These are phyloP conservation scores for Tetracladium marchalianum DNA, from an alignment of 495 filamentous ascomycete genomes.

Conservation along the genomic window DNA sequence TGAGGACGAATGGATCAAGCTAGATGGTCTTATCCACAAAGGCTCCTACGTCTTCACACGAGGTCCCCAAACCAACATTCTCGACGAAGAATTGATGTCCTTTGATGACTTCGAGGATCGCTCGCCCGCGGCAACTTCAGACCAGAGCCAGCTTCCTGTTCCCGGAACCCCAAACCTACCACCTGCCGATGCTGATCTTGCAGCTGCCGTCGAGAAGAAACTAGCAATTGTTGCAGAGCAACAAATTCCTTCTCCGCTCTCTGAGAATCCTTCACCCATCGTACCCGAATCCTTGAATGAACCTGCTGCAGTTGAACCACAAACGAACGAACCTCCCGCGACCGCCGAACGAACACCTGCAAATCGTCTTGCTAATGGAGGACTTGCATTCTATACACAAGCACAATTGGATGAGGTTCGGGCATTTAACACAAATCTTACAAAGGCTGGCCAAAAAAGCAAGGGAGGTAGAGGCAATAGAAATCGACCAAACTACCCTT, in stretches of 20 bases:
- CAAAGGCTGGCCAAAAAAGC: conserved; percentile 15
- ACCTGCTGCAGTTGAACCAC: conserved; percentile 6
- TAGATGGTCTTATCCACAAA: conserved; percentile 16
- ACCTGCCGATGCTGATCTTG: no score
- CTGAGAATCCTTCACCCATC: not conserved
- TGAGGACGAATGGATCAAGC: conserved; percentile 19
- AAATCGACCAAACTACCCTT: not conserved
- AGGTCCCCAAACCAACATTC: conserved; percentile 7
- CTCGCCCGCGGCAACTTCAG: no score
- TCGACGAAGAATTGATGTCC: conserved; percentile 15
- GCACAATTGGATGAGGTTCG: conserved; percentile 17
- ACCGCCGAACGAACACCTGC: not conserved
- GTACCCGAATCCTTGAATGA: conserved; percentile 5
- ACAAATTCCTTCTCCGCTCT: not conserved
- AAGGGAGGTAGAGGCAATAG: conserved; percentile 7
- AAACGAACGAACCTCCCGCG: not conserved
- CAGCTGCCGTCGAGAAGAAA: no score
- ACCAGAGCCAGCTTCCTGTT: no score
- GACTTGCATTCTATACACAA: conserved; percentile 14
- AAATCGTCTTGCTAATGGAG: not conserved
- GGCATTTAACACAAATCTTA: conserved; percentile 13
- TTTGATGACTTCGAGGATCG: conserved; percentile 9
- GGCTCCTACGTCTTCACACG: conserved; percentile 17
- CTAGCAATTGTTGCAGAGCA: not conserved
- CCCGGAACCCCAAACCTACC: no score